Evolutionary conservation across 2,329 filamentous ascomycete genomes (phyloP), one percentile per base, ranked within the genome.

Genomic region (Dothistroma septosporum): DNA sequence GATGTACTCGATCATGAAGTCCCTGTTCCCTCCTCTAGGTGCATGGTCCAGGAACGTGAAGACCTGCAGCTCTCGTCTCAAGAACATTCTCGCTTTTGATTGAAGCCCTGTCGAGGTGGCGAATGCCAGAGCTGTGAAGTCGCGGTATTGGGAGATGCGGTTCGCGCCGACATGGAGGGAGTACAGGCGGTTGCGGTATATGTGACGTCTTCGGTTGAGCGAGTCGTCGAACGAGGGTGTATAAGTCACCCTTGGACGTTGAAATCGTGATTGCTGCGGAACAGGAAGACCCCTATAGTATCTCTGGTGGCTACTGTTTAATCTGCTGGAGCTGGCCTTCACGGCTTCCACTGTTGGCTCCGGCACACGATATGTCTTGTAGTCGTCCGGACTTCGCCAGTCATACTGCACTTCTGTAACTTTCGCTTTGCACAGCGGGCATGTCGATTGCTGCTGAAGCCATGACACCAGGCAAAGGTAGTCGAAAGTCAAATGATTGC

Each of bases 1-100:
- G 57, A 96, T 85, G 73, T 95, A 96, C 70, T 95, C 90, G 10
- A 97, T 82, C 11, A 97, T 75, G 64, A 92, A 96, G 70, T 96
- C 92, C 11, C 67, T 64, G 69, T 69, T 60, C 21, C 66, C 56
- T 35, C 63, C 56, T 60, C 68, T 54, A 54, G 71, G 59, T 68
- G 68, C 33, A 6, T 55, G 61, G 55, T 81, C 76, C 12, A 95
- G 79, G 69, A 92, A 94, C 16, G 83, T 82, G 68, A 97, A 96
- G 19, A 96, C 90, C 58, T 87, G 86, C 3, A 97, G 78, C 72
- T 97, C 93, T 48, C 93, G 84, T 0, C 92, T 84, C 55, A 96
- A 85, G 84, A 91, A 97, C 63, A 85, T 86, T 7, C 90, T 83
- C 1, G 92, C 92, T 37, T 90, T 87, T 0, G 88, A 89, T 19